Evolutionary conservation across 2,329 filamentous ascomycete genomes (phyloP).

Genomic region (Cyclaneusma minus): DNA sequence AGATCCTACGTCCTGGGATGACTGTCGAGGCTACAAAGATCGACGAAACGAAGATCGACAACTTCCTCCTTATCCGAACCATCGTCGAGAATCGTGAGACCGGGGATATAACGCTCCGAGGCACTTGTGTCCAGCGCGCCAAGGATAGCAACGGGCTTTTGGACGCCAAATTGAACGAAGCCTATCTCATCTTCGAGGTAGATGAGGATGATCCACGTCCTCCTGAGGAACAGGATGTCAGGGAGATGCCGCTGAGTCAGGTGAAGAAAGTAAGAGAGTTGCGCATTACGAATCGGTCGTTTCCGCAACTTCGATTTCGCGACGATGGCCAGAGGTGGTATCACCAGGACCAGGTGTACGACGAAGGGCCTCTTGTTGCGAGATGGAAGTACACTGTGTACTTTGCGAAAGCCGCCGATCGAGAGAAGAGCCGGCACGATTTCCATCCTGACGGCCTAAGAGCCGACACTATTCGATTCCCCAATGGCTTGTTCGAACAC

Average conservation of each 20-base stretch:
- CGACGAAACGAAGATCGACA: too few species aligned
- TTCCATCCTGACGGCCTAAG: too few species aligned
- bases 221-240: slow-evolving; percentile 20
- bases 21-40: too few species aligned
- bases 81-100: slow-evolving; percentile 17
- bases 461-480: too few species aligned
- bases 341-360: slow-evolving; percentile 10
- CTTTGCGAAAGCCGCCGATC: slow-evolving; percentile 15
- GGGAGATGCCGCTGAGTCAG: slow-evolving; percentile 24
- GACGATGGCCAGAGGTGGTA: slow-evolving; percentile 8
- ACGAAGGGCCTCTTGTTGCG: slow-evolving; percentile 29
- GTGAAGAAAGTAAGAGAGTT: slow-evolving; percentile 28
- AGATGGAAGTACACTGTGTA: slow-evolving; percentile 30
- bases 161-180: slow-evolving; percentile 24
- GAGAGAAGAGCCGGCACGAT: too few species aligned
- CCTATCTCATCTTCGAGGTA: slow-evolving; percentile 25
- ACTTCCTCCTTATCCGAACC: slow-evolving; percentile 23
- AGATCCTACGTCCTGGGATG: too few species aligned
- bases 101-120: slow-evolving; percentile 19
- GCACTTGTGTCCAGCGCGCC: slow-evolving; percentile 20
- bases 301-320: slow-evolving; percentile 22
- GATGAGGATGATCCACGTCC: slow-evolving; percentile 20
- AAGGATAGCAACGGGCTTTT: slow-evolving; percentile 20
- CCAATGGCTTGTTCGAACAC: too few species aligned
- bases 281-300: slow-evolving; percentile 37